Conservation (phyloP, 306 rosid species). For the Albizia julibrissin region DNA sequence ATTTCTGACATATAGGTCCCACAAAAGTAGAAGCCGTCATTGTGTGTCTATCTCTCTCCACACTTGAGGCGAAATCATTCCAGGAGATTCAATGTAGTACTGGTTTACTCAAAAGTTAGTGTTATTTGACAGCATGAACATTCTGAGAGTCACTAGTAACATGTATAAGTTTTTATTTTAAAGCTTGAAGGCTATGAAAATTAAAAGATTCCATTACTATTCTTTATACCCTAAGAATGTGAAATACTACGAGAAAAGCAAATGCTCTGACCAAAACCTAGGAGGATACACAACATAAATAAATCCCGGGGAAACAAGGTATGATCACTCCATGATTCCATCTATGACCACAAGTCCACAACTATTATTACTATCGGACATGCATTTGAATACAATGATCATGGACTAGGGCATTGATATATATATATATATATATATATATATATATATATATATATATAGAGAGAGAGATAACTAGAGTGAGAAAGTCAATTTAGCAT, state of each 20-base stretch:
- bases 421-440: too few species aligned
- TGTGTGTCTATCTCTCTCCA: neutral
- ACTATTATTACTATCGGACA: neutral
- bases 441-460: too few species aligned
- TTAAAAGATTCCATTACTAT: neutral
- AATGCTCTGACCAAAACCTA: neutral
- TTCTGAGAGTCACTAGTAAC: neutral
- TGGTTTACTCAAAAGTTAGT: neutral
- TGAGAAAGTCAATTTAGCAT: neutral
- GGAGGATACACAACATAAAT: neutral
- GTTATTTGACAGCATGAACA: slow-evolving; percentile 3
- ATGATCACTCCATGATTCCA: neutral
- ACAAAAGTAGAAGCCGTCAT: neutral
- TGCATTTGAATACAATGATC: neutral
- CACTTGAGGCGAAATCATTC: neutral
- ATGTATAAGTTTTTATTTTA: neutral
- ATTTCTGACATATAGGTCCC: neutral
- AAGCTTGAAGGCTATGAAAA: neutral
- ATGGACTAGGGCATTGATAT: neutral
- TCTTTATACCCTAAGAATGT: neutral
- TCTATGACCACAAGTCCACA: neutral
- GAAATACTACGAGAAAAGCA: neutral
- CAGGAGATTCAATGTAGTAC: neutral
- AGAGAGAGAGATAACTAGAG: too few species aligned
- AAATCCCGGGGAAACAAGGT: neutral